Evolutionary conservation across 1,284 basidiomycete species (phyloP).

Genomic region (Leccinum glutinopallens): DNA sequence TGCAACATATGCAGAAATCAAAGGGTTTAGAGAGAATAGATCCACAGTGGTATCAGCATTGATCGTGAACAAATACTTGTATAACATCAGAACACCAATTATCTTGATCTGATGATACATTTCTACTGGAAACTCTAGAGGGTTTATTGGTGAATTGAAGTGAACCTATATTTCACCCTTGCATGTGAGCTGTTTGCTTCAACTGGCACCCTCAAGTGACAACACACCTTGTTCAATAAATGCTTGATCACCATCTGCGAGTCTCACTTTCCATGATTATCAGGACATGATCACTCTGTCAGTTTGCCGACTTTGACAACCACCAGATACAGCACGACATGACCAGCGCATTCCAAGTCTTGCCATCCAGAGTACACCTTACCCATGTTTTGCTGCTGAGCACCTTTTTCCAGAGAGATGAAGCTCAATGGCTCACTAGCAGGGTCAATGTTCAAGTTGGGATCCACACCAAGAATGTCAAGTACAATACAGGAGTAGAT

Average conservation of each 20-base stretch:
- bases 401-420: constrained; percentile 91
- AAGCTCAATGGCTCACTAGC: constrained; percentile 84
- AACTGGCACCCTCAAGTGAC: neutral
- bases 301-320: constrained; percentile 97
- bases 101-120: constrained; percentile 99
- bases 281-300: constrained; percentile 88
- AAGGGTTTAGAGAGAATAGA: constrained; percentile 81
- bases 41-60: constrained; percentile 97
- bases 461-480: constrained; percentile 94
- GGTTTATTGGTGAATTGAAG: constrained; percentile 98
- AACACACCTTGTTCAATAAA: constrained; percentile 88
- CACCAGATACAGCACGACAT: constrained; percentile 96
- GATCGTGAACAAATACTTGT: constrained; percentile 93
- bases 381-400: constrained; percentile 97
- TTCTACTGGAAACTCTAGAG: constrained; percentile 80
- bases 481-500: constrained; percentile 90
- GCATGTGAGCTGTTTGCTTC: neutral
- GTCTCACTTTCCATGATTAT: constrained; percentile 96
- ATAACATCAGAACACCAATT: constrained; percentile 97
- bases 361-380: constrained; percentile 98
- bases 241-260: constrained; percentile 96
- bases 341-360: constrained; percentile 76
- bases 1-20: constrained; percentile 82
- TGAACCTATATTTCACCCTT: constrained; percentile 69
- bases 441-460: constrained; percentile 76